Evolutionary conservation across 345 rosid genomes (phyloP).

Genomic region (Excoecaria cochinchinensis): DNA sequence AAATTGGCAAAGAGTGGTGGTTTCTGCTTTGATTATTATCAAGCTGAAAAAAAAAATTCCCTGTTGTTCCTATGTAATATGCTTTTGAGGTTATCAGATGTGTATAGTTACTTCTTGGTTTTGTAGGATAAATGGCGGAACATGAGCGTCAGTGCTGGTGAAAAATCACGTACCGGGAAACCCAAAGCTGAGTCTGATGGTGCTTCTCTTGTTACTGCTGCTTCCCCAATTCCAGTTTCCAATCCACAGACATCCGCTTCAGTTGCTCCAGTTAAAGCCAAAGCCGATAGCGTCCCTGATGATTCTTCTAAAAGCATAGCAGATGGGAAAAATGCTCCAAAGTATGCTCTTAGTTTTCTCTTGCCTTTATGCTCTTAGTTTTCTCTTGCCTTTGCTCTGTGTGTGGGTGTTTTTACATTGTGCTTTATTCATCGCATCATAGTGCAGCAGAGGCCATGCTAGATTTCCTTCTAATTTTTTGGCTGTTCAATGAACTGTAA

Average conservation of each 20-base stretch:
- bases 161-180: conserved; percentile 54
- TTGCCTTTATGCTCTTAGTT: background rate
- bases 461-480: background rate
- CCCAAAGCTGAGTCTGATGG: conserved; percentile 42
- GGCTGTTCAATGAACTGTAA: background rate
- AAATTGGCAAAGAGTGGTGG: background rate
- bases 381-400: background rate
- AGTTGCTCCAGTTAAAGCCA: conserved; percentile 24
- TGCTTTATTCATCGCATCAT: background rate
- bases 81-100: background rate
- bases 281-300: conserved; percentile 27
- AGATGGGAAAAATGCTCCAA: conserved; percentile 36
- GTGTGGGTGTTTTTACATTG: background rate
- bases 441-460: background rate
- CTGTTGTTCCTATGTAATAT: background rate
- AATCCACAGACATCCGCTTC: conserved; percentile 21
- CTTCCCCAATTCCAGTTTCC: conserved; percentile 21
- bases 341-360: conserved; percentile 28
- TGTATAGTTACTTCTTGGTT: background rate
- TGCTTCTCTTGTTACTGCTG: conserved; percentile 24
- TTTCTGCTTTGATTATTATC: background rate
- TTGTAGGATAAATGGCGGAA: conserved; percentile 92
- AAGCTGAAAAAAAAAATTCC: background rate
- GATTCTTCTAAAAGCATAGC: conserved; percentile 25
- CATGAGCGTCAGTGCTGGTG: conserved; percentile 64